Evolutionary conservation across 148 eudicot genomes (phyloP).

Genomic region (Vaccinium myrtillus): DNA sequence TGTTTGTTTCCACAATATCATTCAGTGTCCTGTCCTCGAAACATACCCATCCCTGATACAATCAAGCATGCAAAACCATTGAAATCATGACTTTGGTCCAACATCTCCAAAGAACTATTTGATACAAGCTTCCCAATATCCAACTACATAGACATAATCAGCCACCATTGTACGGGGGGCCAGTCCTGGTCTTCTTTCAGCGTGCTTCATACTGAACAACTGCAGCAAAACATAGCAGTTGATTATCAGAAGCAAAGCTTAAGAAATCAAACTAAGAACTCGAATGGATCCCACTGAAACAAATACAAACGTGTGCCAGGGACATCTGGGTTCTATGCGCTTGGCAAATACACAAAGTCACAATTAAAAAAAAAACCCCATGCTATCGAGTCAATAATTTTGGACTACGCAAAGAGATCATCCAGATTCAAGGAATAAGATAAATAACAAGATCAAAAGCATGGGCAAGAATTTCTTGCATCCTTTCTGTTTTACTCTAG

Average conservation of each 20-base stretch:
- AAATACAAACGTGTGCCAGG: background rate
- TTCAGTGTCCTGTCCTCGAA: background rate
- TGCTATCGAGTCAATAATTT: background rate
- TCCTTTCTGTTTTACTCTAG: background rate
- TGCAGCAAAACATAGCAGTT: constrained; percentile 14
- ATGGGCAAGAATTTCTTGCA: background rate
- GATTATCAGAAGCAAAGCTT: background rate
- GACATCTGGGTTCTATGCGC: background rate
- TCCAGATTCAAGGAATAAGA: background rate
- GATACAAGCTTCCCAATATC: background rate
- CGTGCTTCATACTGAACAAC: constrained; percentile 55
- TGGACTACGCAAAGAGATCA: background rate
- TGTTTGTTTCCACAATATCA: background rate
- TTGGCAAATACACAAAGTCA: background rate
- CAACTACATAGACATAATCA: background rate
- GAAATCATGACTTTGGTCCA: background rate
- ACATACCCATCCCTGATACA: background rate
- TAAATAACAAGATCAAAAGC: background rate
- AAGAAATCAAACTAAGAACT: background rate
- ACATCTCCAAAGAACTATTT: background rate
- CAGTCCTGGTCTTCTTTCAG: constrained; percentile 10
- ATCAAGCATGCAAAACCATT: background rate
- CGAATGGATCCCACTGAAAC: background rate
- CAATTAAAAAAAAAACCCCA: background rate
- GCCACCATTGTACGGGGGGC: background rate